Evolutionary conservation across 768 basidiomycete species (phyloP), one percentile per base, ranked within the genome.

Genomic region (Mycena galericulata): DNA sequence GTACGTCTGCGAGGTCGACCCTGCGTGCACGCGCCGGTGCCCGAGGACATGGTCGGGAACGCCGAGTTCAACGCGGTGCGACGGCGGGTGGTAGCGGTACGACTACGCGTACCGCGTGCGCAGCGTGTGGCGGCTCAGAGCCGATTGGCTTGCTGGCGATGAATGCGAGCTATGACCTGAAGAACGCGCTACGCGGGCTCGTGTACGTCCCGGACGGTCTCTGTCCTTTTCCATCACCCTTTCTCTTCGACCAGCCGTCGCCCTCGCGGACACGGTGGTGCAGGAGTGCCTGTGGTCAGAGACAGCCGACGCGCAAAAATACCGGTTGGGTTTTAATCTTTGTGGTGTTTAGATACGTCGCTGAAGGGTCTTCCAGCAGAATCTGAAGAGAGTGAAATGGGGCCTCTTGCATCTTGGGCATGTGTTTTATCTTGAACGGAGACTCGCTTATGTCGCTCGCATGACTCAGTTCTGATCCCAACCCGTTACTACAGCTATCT

Each of bases 1-100:
- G 50, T 78, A 77, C 64, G 64, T 78, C 49, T 76, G 71, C 70
- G 72, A 74, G 63, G 78, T 77, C 46, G 77, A 78, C 65, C 69
- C 74, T 43, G 69, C 75, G 20, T 64, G 72, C 29, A 68, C 67
- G 30, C 62, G 22, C 72, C 70, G 26, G 68, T 78, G 15, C 69
- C 70, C 2, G 72, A 74, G 51, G 75, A 74, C 26, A 72, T 72
- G 11, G 58, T 72, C 17, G 77, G 77, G 26, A 78, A 77, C 59
- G 70, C 67, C 45, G 68, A 73, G 65, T 77, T 75, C 69, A 76
- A 76, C 43, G 12, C 30, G 12, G 54, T 63, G 45, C 30, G 67
- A 76, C 59, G 43, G 29, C 26, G 77, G 76, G 40, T 74, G 73
- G 76, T 63, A 70, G n/a, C 34, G 71, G 30, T 75, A 71, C 45